These are phyloP conservation scores for Periconia digitata DNA, from an alignment of 2,329 filamentous ascomycete genomes.

Conservation along the genomic window DNA sequence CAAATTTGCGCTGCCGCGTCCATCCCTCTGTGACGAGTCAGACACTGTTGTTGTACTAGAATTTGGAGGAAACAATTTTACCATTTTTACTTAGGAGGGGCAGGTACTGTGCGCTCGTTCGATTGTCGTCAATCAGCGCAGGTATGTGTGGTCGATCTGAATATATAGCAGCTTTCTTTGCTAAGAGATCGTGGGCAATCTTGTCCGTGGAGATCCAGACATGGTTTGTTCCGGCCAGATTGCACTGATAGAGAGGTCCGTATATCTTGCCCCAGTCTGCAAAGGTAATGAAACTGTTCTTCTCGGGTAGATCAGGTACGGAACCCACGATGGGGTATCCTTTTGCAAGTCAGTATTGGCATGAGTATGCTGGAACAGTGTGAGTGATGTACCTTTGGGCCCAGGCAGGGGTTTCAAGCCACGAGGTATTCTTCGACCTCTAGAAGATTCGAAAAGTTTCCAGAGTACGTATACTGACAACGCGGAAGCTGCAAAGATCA, in stretches of 20 bases:
- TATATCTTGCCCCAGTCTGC: constrained; percentile 49
- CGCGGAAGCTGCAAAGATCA: constrained; percentile 25
- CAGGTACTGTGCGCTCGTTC: constrained; percentile 49
- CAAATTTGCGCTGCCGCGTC: constrained; percentile 48
- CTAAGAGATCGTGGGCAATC: constrained; percentile 46
- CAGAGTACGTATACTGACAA: constrained; percentile 31
- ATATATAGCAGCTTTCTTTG: constrained; percentile 50
- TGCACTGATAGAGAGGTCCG: constrained; percentile 50
- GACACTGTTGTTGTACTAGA: too few relatives aligned
- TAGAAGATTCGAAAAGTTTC: constrained; percentile 28
- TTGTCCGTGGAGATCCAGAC: constrained; percentile 50
- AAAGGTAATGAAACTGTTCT: constrained; percentile 49
- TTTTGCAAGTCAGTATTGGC: constrained; percentile 23
- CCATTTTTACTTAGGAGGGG: constrained; percentile 49
- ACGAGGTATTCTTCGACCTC: constrained; percentile 30
- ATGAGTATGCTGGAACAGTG: neutral
- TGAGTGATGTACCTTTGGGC: constrained; percentile 40
- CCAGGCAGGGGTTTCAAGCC: constrained; percentile 44
- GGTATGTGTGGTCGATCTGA: constrained; percentile 51
- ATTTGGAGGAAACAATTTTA: too few relatives aligned
- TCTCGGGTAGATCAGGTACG: constrained; percentile 47
- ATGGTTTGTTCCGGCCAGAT: constrained; percentile 49
- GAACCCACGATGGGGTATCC: constrained; percentile 48
- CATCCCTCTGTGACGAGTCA: constrained; percentile 43
- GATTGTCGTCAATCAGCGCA: constrained; percentile 47